Conservation (phyloP, 169 alveolate species). For the Plasmodium coatneyi region DNA sequence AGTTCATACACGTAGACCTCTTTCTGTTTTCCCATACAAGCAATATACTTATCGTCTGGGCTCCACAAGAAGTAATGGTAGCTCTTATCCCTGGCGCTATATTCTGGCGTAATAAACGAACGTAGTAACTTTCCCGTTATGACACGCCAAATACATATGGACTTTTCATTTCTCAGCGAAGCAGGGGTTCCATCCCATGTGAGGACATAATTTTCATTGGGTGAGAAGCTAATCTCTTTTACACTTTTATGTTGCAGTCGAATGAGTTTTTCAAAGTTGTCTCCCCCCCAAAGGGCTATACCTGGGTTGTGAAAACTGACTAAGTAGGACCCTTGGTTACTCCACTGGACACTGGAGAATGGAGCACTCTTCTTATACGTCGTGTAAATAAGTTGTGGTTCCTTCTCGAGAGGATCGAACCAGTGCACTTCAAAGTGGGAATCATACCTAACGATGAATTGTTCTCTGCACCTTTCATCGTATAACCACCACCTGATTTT, state of each 20-base stretch:
- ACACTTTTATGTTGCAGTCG: constrained; percentile 92
- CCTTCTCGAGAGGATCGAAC: constrained; percentile 90
- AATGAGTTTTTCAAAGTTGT: constrained; percentile 87
- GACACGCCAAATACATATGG: constrained; percentile 91
- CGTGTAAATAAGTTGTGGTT: constrained; percentile 87
- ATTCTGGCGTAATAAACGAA: constrained; percentile 83
- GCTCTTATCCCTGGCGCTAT: constrained; percentile 84
- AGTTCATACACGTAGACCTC: constrained; percentile 85
- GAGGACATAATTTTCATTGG: constrained; percentile 90
- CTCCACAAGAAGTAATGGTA: constrained; percentile 90
- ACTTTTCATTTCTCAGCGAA: constrained; percentile 86
- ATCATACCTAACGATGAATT: constrained; percentile 90
- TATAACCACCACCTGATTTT: constrained; percentile 90
- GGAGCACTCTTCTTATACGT: constrained; percentile 92
- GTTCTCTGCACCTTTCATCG: constrained; percentile 89
- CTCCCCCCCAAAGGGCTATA: constrained; percentile 92
- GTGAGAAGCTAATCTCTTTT: constrained; percentile 88
- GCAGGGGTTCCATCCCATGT: constrained; percentile 93
- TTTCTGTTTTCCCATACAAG: constrained; percentile 79
- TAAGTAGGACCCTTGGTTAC: constrained; percentile 91
- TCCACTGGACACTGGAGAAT: constrained; percentile 92
- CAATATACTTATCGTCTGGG: constrained; percentile 89
- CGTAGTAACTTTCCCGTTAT: constrained; percentile 89
- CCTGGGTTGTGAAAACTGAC: constrained; percentile 92
- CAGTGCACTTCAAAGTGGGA: constrained; percentile 90